phyloP scores from a whole-genome alignment of 2,329 filamentous ascomycete species.

The Diaporthe citriasiana region DNA sequence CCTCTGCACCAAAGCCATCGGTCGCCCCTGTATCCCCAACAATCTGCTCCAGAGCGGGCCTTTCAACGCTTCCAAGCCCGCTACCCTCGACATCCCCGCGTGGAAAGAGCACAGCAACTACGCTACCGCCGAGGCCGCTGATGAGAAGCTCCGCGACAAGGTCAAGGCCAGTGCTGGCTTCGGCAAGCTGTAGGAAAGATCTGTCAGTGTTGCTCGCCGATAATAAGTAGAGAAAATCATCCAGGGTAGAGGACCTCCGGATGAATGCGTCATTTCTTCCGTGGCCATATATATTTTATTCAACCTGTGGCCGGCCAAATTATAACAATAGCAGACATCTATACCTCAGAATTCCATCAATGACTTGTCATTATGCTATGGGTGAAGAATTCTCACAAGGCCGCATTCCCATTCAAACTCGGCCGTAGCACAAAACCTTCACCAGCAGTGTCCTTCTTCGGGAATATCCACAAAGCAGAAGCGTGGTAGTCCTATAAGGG shows the following conservation, averaged over 20 bases:
- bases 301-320: neutral
- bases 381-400: too few relatives aligned
- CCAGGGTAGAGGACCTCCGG: neutral
- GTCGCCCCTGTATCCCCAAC: neutral
- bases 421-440: too few relatives aligned
- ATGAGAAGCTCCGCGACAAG: slow-evolving; percentile 10
- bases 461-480: too few relatives aligned
- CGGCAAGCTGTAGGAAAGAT: neutral
- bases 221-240: neutral
- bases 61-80: slow-evolving; percentile 14
- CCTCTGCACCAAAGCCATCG: slow-evolving; percentile 6
- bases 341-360: too few relatives aligned
- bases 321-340: too few relatives aligned
- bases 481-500: too few relatives aligned
- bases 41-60: slow-evolving; percentile 2
- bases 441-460: too few relatives aligned
- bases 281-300: neutral
- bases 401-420: too few relatives aligned
- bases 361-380: too few relatives aligned
- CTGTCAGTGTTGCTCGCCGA: too few relatives aligned
- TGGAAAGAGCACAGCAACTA: slow-evolving; percentile 17
- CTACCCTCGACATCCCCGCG: slow-evolving; percentile 4
- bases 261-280: too few relatives aligned
- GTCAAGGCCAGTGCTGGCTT: slow-evolving; percentile 11
- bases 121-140: neutral